Conservation (phyloP, 2,329 filamentous ascomycete species). For the Colletotrichum liaoningense region DNA sequence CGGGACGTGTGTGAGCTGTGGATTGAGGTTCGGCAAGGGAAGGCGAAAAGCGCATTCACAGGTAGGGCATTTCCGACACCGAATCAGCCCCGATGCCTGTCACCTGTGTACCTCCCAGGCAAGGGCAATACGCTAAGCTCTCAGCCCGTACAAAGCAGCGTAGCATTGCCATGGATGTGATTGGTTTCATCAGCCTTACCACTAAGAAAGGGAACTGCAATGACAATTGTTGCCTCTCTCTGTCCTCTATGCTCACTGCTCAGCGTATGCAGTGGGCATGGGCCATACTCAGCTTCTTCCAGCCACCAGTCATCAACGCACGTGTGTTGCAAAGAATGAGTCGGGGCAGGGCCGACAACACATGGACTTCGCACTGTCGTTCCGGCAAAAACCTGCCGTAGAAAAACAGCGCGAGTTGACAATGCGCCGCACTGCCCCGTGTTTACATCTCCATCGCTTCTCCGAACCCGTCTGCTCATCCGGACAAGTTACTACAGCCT, state of each 20-base stretch:
- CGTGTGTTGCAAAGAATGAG: not conserved
- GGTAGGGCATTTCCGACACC: not conserved
- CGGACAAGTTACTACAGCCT: not conserved
- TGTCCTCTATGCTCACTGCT: not conserved
- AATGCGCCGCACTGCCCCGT: not conserved
- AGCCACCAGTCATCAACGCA: not conserved
- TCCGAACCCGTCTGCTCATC: not conserved
- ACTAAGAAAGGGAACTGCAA: not conserved
- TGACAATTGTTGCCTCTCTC: not conserved
- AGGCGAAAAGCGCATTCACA: not conserved
- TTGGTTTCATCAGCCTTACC: slow-evolving; percentile 31
- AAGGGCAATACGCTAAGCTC: no score
- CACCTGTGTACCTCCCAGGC: no score
- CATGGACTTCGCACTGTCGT: not conserved
- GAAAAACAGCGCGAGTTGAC: not conserved
- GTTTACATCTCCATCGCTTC: not conserved
- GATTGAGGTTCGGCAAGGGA: not conserved
- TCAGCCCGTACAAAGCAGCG: not conserved
- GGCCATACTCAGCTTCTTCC: not conserved
- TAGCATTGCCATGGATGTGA: slow-evolving; percentile 10
- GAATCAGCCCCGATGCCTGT: no score
- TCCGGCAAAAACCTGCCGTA: not conserved
- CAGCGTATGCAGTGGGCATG: not conserved
- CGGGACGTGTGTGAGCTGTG: not conserved
- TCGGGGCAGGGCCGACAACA: not conserved